Base-by-base conservation (phyloP, 192 early-diverging fungal genomes). In the Kickxella alabastrina region DNA sequence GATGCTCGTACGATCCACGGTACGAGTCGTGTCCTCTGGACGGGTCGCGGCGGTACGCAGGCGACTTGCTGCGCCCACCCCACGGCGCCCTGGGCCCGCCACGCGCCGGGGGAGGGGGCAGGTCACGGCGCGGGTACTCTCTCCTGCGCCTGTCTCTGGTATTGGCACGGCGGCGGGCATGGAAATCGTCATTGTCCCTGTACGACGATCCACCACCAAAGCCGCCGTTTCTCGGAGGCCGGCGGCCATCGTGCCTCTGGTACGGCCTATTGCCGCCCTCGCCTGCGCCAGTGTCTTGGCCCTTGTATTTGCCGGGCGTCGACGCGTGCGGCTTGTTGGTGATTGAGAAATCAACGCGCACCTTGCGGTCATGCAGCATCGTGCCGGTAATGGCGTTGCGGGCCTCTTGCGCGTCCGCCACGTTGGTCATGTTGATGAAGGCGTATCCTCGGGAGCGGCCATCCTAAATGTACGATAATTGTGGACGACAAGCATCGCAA, bases 61-160 rank as follows among this genome's bases (percentile, higher is more conserved):
- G 69, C 57, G 69, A 73, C 45, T 48, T 73, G 54, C 69, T 73
- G 35, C 69, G 69, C 10, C 41, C n/a, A n/a, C n/a, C 54, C 62
- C 52, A 55, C 18, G 24, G 39, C 21, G 25, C 28, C 14, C 39
- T 19, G 3, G n/a, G n/a, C n/a, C 43, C 43, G 0, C 44, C 31
- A n/a, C 60, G 42, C 17, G 49, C 18, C 22, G 52, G 52, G 26
- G 39, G 44, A 42, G 28, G 19, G 28, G 28, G 37, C 36, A 36
- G 14, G 15, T 36, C 29, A 18, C 59, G 17, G 54, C 37, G 24
- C 54, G 52, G 51, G 2, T 63, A 47, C 28, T 73, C 69, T 35
- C 55, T 59, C 9, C 68, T 55, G 38, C 69, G 69, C 10, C 69
- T 50, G 24, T 73, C 69, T 9, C 62, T 48, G 3, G 62, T 61